Evolutionary conservation across 2,329 filamentous ascomycete genomes (phyloP), one percentile per base, ranked within the genome.

Genomic region (Reticulascus tulasneorum): DNA sequence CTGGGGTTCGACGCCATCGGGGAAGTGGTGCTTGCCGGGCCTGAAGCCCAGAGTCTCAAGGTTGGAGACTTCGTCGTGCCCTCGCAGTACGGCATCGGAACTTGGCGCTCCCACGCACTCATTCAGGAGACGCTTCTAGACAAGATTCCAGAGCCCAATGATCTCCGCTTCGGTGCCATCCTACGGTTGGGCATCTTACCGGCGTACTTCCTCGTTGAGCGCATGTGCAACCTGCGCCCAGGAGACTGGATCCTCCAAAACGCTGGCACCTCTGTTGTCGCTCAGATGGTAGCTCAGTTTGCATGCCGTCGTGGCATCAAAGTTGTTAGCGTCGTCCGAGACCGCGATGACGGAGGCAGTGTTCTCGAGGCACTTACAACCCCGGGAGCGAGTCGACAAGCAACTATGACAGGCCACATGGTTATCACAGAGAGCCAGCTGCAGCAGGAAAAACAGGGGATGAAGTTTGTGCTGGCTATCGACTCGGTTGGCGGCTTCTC

Each of bases 201-300:
- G 4, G 50, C 50, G 12, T 53, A 42, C 34, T 39, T 50, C 15
- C 37, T 53, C 7, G 34, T 51, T 23, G 50, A 53, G 33, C 18
- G 33, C 13, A 12, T 33, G 7, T n/a, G 21, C n/a, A 6, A 21
- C 9, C 30, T 33, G 18, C 23, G 35, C 30, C 45, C 40, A 0
- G 50, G 51, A n/a, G 50, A 54, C 26, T 50, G 40, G 37, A 44
- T 52, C 23, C 38, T 52, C 22, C 47, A 47, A 21, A 52, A 52
- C 30, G 47, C 46, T 4, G 49, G 34, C 13, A 33, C 40, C 5
- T 32, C 35, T 4, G 39, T 38, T 19, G 36, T 52, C 16, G 41
- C 47, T 7, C 49, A 48, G 20, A 32, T 52, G 29, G 42, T 50
- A 11, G 32, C 38, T 20, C 49, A 52, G 25, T 50, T 52, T 17